Evolutionary conservation across 805 yeast genomes (phyloP).

Genomic region (Candida sphagnicola): DNA sequence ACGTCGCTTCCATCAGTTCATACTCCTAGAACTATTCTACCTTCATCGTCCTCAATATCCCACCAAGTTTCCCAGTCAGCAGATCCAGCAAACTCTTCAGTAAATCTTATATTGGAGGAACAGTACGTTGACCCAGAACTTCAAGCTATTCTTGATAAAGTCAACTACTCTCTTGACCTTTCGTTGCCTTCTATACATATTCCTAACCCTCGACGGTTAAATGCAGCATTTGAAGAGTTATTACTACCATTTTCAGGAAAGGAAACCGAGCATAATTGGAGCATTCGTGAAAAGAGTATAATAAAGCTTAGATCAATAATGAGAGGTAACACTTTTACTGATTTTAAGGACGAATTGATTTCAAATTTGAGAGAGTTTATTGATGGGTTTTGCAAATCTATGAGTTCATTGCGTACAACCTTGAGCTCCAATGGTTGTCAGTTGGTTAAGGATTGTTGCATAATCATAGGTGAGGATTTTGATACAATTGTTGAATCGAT

Average conservation of each 20-base stretch:
- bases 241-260: slow-evolving; percentile 51
- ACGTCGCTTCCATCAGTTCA: too few species aligned
- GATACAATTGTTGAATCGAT: slow-evolving; percentile 51
- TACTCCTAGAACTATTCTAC: too few species aligned
- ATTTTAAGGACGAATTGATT: slow-evolving; percentile 38
- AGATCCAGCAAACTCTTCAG: too few species aligned
- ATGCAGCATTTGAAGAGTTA: slow-evolving; percentile 13
- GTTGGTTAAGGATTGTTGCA: slow-evolving; percentile 63
- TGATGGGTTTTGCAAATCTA: slow-evolving; percentile 64
- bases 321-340: slow-evolving; percentile 49
- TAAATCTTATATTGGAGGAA: too few species aligned
- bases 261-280: slow-evolving; percentile 92
- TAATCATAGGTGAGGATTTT: slow-evolving; percentile 33
- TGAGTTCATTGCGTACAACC: slow-evolving; percentile 78
- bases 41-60: too few species aligned
- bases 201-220: slow-evolving; percentile 17
- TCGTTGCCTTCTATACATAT: slow-evolving; percentile 28
- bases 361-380: slow-evolving; percentile 19
- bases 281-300: slow-evolving; percentile 59
- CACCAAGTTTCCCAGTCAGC: too few species aligned
- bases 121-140: too few species aligned
- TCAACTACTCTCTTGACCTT: slow-evolving; percentile 37
- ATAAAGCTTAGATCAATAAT: slow-evolving; percentile 54
- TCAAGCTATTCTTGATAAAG: slow-evolving; percentile 6
- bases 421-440: slow-evolving; percentile 73